These are phyloP conservation scores for Parastagonospora avenae DNA, from an alignment of 2,329 filamentous ascomycete genomes.

Conservation along the genomic window DNA sequence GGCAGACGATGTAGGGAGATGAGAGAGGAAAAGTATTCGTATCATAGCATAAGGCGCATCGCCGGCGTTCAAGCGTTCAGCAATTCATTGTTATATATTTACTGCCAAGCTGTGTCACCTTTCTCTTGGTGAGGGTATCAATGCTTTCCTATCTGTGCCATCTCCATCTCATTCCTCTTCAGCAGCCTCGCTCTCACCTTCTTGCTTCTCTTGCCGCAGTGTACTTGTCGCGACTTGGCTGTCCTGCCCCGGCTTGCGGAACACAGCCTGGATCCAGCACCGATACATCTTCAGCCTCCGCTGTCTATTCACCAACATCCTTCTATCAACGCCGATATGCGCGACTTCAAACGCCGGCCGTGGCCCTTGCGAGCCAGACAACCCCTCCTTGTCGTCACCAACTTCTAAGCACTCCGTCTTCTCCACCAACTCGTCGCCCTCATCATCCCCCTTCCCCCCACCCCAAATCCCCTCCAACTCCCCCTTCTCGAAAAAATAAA, in stretches of 20 bases:
- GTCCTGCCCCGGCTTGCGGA: conserved; percentile 62
- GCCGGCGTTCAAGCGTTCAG: neutral
- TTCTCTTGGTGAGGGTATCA: conserved; percentile 3
- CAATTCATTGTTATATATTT: neutral
- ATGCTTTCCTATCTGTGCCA: neutral
- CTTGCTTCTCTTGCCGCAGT: conserved; percentile 33
- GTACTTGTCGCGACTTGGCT: conserved; percentile 43
- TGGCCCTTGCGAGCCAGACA: conserved; percentile 7
- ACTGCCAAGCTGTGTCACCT: neutral
- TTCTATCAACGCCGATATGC: conserved; percentile 81
- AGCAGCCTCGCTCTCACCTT: conserved; percentile 10
- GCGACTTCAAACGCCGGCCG: conserved; percentile 66
- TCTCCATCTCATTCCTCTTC: neutral
- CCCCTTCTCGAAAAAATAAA: conserved; percentile 94
- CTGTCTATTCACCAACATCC: conserved; percentile 90
- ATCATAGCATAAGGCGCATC: neutral
- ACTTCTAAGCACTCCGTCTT: conserved; percentile 9
- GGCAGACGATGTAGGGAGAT: conserved; percentile 18
- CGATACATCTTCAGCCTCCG: conserved; percentile 96
- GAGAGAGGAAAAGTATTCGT: neutral
- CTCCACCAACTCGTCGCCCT: conserved; percentile 1
- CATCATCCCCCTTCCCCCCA: conserved; percentile 25
- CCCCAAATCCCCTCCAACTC: conserved; percentile 83
- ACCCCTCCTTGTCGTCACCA: conserved; percentile 4
- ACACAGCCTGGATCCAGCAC: conserved; percentile 90